Conservation (phyloP, 257 asterid species). For the Solanum etuberosum region DNA sequence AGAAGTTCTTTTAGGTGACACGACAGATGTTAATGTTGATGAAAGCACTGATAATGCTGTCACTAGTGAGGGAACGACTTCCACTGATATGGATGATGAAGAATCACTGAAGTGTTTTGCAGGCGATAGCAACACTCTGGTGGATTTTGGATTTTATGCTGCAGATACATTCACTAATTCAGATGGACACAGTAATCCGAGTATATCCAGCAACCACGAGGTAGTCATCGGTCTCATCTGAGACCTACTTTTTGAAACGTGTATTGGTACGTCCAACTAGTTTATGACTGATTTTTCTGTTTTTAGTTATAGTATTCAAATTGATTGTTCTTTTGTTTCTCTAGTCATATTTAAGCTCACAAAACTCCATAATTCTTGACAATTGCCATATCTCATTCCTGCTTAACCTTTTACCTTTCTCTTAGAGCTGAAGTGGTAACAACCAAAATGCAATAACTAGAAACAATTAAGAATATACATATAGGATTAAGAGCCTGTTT, state of each 20-base stretch:
- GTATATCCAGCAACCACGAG: constrained; percentile 18
- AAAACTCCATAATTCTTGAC: background rate
- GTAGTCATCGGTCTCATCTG: constrained; percentile 40
- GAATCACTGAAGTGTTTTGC: constrained; percentile 3
- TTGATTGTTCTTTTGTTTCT: background rate
- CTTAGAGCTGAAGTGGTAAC: background rate
- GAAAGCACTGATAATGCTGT: constrained; percentile 1
- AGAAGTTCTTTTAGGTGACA: constrained; percentile 49
- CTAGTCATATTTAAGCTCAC: background rate
- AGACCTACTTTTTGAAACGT: background rate
- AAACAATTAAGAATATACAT: background rate
- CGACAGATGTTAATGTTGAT: constrained; percentile 1
- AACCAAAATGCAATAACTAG: background rate
- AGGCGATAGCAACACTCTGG: constrained; percentile 15
- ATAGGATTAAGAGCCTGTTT: background rate
- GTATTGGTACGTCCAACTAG: background rate
- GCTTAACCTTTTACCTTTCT: background rate
- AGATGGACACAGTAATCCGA: constrained; percentile 10
- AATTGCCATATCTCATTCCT: background rate
- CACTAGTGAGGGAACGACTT: constrained; percentile 7
- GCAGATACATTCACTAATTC: constrained; percentile 11
- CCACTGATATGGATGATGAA: constrained; percentile 4
- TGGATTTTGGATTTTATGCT: constrained; percentile 29
- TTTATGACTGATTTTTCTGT: background rate
- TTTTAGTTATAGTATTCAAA: background rate